Percentiles rank a stretch among this genome's conserved stretches.
phyloP scores from a whole-genome alignment of 129 eudicot genomes.

The Arctium lappa region DNA sequence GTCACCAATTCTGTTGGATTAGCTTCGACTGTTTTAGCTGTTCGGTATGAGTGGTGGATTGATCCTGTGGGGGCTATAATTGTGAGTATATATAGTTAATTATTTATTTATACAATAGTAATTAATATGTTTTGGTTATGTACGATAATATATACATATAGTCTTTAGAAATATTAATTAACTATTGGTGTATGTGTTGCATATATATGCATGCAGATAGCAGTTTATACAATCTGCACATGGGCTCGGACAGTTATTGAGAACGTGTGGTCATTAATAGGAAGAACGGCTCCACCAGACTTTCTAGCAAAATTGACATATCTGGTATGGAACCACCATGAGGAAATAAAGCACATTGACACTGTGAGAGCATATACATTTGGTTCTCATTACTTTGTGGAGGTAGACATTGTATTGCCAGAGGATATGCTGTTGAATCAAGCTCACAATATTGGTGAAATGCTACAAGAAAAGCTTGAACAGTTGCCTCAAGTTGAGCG shows the following conservation, averaged over 20 bases:
- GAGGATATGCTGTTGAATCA: slow-evolving; percentile 63
- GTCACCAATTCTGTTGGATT: slow-evolving; percentile 85
- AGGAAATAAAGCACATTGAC: slow-evolving; percentile 80
- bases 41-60: slow-evolving; percentile 84
- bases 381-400: slow-evolving; percentile 85
- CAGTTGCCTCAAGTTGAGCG: slow-evolving; percentile 81
- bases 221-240: slow-evolving; percentile 71
- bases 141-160: background rate
- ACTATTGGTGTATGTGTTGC: background rate
- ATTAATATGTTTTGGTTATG: background rate
- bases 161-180: background rate
- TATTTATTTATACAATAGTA: background rate
- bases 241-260: slow-evolving; percentile 80
- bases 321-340: slow-evolving; percentile 92
- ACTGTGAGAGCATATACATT: slow-evolving; percentile 91
- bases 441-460: slow-evolving; percentile 94
- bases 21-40: slow-evolving; percentile 68
- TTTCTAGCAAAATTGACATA: slow-evolving; percentile 77
- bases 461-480: slow-evolving; percentile 88
- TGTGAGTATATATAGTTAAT: slow-evolving; percentile 37
- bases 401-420: slow-evolving; percentile 89
- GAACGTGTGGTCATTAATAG: slow-evolving; percentile 78
- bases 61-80: slow-evolving; percentile 89
- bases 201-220: slow-evolving; percentile 52
- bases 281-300: slow-evolving; percentile 93